Conservation (phyloP, 306 rosid genomes). For the Medicago arabica region DNA sequence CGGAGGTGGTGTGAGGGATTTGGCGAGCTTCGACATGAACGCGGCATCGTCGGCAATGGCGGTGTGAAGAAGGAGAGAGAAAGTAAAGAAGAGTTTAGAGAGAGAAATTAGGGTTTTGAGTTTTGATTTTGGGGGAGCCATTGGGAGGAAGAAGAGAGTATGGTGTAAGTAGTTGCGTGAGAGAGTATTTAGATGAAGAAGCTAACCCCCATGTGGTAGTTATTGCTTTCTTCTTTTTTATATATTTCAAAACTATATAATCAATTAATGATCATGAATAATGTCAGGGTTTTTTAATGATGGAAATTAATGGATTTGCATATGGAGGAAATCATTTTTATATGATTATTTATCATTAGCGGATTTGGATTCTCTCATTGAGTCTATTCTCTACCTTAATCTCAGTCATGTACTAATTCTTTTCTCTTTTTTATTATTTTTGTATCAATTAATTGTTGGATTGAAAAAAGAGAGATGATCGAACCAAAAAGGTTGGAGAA, state of each 20-base stretch:
- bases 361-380: no score
- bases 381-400: no score
- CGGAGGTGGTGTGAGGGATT: slow-evolving; percentile 51
- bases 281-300: neutral
- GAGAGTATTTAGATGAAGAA: slow-evolving; percentile 19
- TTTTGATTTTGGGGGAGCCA: slow-evolving; percentile 48
- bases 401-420: no score
- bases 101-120: slow-evolving; percentile 50
- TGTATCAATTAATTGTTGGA: no score
- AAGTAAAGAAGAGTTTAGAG: slow-evolving; percentile 31
- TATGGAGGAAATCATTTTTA: no score
- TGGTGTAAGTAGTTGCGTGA: neutral
- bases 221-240: neutral
- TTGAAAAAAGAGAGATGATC: no score
- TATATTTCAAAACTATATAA: neutral
- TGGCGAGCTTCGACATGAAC: slow-evolving; percentile 54
- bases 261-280: neutral
- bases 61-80: slow-evolving; percentile 1
- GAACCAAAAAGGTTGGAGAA: no score
- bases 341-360: no score
- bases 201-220: slow-evolving; percentile 44
- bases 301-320: no score
- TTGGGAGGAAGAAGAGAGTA: slow-evolving; percentile 13
- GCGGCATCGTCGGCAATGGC: slow-evolving; percentile 63
- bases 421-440: no score